A percentile compares a stretch with the other conserved stretches of the same genome.
phyloP scores from a whole-genome alignment of 768 basidiomycete genomes.

The Amanita rimosa region DNA sequence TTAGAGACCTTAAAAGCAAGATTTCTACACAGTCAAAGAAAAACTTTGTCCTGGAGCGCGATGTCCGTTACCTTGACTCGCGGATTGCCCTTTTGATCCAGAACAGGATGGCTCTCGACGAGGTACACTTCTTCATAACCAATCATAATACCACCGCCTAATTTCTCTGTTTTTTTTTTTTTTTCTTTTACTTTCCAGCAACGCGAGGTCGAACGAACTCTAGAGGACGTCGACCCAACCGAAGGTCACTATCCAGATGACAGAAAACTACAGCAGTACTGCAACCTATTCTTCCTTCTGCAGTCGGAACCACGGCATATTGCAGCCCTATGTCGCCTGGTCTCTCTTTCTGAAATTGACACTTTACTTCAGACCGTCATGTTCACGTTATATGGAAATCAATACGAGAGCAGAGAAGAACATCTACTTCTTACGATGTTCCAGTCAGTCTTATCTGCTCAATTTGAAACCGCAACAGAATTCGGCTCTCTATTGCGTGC shows the following conservation, averaged over 20 bases:
- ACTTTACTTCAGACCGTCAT: conserved; percentile 99
- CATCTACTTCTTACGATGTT: conserved; percentile 99
- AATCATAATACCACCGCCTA: background rate
- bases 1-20: conserved; percentile 90
- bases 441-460: conserved; percentile 94
- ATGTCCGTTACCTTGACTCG: conserved; percentile 96
- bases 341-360: conserved; percentile 94
- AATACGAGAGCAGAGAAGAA: conserved; percentile 97
- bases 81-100: conserved; percentile 96
- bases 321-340: conserved; percentile 91
- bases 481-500: conserved; percentile 98
- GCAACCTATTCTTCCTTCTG: conserved; percentile 96
- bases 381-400: conserved; percentile 99
- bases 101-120: conserved; percentile 95
- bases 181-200: conserved; percentile 39
- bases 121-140: conserved; percentile 46
- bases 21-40: conserved; percentile 99
- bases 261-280: conserved; percentile 89
- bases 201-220: conserved; percentile 88
- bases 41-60: conserved; percentile 98
- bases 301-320: conserved; percentile 98
- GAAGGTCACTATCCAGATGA: conserved; percentile 94
- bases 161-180: conserved; percentile 10
- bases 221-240: conserved; percentile 91
- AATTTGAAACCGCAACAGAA: conserved; percentile 98